Base-by-base conservation (phyloP, 1,284 basidiomycete genomes). In the Apiotrichum brassicae region DNA sequence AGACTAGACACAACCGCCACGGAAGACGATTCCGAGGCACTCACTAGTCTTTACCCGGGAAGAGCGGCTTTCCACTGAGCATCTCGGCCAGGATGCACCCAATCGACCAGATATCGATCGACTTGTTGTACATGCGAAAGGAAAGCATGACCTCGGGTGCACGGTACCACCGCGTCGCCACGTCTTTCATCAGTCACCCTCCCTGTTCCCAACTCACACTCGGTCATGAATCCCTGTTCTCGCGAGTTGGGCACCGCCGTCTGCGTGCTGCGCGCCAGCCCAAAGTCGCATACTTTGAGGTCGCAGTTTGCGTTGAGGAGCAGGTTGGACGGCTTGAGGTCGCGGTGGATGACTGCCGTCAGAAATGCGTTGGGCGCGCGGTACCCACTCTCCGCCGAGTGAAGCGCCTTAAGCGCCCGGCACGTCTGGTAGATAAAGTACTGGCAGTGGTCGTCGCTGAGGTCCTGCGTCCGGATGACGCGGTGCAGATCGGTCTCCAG, bases 51-150 rank as follows among this genome's bases (percentile, higher is more conserved):
- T 91, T 82, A 14, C 94, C 93, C 0, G 93, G 94, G 78, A 97
- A 97, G 16, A 97, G 79, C 0, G 93, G 92, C 63, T 91, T 87
- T 20, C 91, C 87, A 3, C 83, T 86, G 6, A 97, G 77, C 92
- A 97, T 97, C 76, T 97, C 93, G 2, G 91, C 94, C 26, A 97
- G 80, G 68, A 97, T 95, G 70, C 93, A 97, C 6, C 93, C 93
- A 24, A 97, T 88, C 11, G 89, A 92, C 93, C 93, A 95, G 16
- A 93, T 81, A 63, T 92, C 89, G 63, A 93, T 91, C 25, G 88
- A 84, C 76, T 92, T 92, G 49, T 89, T 92, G 75, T 95, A 95
- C 73, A 92, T 87, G 69, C 92, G 90, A 78, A 95, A 94, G 3
- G 90, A 93, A 51, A 95, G 78, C 92, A 95, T 94, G 74, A 94